These are phyloP conservation scores for Hygrocybe punicea DNA, from an alignment of 768 basidiomycete genomes.

Conservation along the genomic window DNA sequence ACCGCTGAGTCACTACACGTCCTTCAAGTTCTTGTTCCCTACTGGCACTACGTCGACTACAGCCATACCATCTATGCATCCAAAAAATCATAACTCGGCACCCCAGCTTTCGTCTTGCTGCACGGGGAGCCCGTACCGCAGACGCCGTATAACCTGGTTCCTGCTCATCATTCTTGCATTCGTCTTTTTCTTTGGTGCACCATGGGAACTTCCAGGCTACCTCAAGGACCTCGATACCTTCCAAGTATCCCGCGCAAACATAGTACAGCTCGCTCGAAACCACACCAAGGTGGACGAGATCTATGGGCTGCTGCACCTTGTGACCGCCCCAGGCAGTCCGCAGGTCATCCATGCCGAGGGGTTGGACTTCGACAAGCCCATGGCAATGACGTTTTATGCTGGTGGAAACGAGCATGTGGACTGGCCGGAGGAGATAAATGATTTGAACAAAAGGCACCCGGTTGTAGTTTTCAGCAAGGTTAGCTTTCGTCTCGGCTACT, in stretches of 20 bases:
- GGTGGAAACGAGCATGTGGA: constrained; percentile 41
- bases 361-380: constrained; percentile 46
- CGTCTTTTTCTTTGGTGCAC: constrained; percentile 42
- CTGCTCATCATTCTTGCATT: constrained; percentile 36
- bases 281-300: constrained; percentile 50
- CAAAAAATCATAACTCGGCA: no score
- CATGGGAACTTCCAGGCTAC: constrained; percentile 41
- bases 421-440: constrained; percentile 43
- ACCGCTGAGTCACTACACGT: no score
- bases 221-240: constrained; percentile 31
- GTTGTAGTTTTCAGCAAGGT: constrained; percentile 84
- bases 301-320: constrained; percentile 66
- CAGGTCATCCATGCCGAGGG: constrained; percentile 38
- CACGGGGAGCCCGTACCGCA: constrained; percentile 29
- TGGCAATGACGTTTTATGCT: constrained; percentile 56
- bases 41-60: no score
- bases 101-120: background rate
- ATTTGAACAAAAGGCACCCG: constrained; percentile 51
- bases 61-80: no score
- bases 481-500: constrained; percentile 17
- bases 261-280: constrained; percentile 34
- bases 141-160: constrained; percentile 46
- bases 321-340: constrained; percentile 47
- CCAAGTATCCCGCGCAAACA: constrained; percentile 35
- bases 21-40: no score